Percentiles rank a stretch among this genome's conserved stretches.
Evolutionary conservation across 169 alveolate genomes (phyloP).

Genomic region (Theileria parva): DNA sequence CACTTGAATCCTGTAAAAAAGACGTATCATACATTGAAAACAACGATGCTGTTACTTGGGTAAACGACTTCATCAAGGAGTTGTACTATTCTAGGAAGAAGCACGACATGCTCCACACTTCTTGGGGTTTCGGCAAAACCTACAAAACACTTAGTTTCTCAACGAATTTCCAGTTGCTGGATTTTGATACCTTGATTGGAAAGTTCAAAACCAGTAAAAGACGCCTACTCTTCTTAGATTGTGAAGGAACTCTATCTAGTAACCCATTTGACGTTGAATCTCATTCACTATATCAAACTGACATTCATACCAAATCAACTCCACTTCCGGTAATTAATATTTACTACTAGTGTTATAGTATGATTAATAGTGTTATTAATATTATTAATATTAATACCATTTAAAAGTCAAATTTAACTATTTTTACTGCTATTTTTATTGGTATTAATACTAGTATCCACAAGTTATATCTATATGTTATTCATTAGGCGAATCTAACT

Average conservation of each 20-base stretch:
- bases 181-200: slow-evolving; percentile 23
- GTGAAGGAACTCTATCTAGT: slow-evolving; percentile 60
- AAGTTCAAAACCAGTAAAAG: slow-evolving; percentile 27
- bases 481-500: slow-evolving; percentile 27
- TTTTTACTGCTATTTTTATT: no score
- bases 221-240: slow-evolving; percentile 55
- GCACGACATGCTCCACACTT: slow-evolving; percentile 67
- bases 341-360: no score
- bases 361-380: background rate
- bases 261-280: slow-evolving; percentile 38
- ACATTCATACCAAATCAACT: background rate
- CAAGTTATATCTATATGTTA: background rate
- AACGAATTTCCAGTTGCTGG: slow-evolving; percentile 41
- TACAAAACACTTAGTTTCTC: slow-evolving; percentile 49
- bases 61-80: slow-evolving; percentile 71
- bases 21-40: slow-evolving; percentile 59
- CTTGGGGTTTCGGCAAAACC: slow-evolving; percentile 73
- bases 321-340: slow-evolving; percentile 4
- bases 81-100: slow-evolving; percentile 73
- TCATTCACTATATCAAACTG: slow-evolving; percentile 5
- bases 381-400: slow-evolving; percentile 2
- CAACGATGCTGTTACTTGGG: slow-evolving; percentile 60
- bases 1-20: slow-evolving; percentile 28
- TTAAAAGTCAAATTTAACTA: no score
- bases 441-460: no score